Evolutionary conservation across 176 grass and related monocot genomes (phyloP).

Genomic region (Rhynchospora breviuscula): DNA sequence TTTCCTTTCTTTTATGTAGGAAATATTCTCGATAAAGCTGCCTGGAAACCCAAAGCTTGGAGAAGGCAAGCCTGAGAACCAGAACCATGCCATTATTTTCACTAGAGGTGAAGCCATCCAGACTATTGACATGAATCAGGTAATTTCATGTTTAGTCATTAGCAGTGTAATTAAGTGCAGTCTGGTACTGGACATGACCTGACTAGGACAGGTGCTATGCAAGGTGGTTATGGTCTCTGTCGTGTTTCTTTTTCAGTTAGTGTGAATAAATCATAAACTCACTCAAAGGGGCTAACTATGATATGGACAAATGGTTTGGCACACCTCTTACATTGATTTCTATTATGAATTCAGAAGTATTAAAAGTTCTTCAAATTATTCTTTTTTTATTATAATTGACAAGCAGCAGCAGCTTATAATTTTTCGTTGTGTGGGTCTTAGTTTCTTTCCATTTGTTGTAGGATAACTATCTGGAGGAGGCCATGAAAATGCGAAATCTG

Average conservation of each 20-base stretch:
- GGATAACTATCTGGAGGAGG: constrained; percentile 98
- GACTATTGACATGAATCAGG: constrained; percentile 99
- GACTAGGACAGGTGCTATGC: too few relatives aligned
- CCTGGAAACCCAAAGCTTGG: constrained; percentile 94
- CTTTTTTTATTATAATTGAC: not conserved
- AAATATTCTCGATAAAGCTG: constrained; percentile 94
- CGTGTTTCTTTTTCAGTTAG: too few relatives aligned
- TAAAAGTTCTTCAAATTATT: not conserved
- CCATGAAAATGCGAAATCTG: constrained; percentile 97
- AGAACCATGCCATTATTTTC: constrained; percentile 98
- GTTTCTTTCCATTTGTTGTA: constrained; percentile 7
- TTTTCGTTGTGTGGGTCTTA: not conserved
- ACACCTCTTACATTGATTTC: not conserved
- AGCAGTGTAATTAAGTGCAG: not conserved
- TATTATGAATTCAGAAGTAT: not conserved
- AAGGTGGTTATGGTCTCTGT: too few relatives aligned
- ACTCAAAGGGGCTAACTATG: too few relatives aligned
- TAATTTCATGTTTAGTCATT: constrained; percentile 13
- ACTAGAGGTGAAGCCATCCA: constrained; percentile 90
- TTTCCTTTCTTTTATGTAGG: constrained; percentile 36
- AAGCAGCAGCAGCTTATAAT: not conserved
- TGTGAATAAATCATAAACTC: too few relatives aligned
- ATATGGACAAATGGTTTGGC: too few relatives aligned
- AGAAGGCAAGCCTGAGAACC: constrained; percentile 97
- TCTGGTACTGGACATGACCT: not conserved